Conservation (phyloP, 2,329 filamentous ascomycete genomes). For the Clarireedia hainanense region DNA sequence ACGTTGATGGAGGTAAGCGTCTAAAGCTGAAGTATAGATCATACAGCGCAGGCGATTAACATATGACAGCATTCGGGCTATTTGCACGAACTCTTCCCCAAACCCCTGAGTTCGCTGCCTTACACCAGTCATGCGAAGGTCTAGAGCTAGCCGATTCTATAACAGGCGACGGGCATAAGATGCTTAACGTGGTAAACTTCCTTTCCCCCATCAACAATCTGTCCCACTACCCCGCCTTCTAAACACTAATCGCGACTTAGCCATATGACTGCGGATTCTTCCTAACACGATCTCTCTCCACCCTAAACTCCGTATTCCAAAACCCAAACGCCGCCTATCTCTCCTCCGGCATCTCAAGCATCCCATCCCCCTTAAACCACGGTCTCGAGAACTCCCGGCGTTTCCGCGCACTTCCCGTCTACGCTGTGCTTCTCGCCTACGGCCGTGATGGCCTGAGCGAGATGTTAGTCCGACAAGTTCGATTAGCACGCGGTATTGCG, state of each 20-base stretch:
- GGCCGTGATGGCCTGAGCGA: constrained; percentile 60
- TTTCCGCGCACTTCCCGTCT: constrained; percentile 85
- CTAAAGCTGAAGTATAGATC: background rate
- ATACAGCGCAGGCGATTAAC: background rate
- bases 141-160: constrained; percentile 83
- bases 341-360: constrained; percentile 35
- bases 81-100: constrained; percentile 61
- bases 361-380: constrained; percentile 78
- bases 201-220: background rate
- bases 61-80: constrained; percentile 66
- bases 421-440: constrained; percentile 69
- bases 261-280: constrained; percentile 93
- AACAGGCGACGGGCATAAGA: constrained; percentile 78
- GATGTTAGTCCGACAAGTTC: constrained; percentile 66
- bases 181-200: constrained; percentile 71
- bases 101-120: constrained; percentile 44
- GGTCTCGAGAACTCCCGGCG: constrained; percentile 87
- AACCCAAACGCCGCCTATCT: constrained; percentile 87
- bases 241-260: constrained; percentile 8
- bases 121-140: constrained; percentile 48
- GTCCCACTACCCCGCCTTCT: background rate
- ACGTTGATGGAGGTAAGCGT: constrained; percentile 66
- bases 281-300: constrained; percentile 56
- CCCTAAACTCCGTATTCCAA: constrained; percentile 59
- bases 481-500: constrained; percentile 61